Base-by-base conservation (phyloP, 257 asterid genomes). In the Linderniella brevidens region DNA sequence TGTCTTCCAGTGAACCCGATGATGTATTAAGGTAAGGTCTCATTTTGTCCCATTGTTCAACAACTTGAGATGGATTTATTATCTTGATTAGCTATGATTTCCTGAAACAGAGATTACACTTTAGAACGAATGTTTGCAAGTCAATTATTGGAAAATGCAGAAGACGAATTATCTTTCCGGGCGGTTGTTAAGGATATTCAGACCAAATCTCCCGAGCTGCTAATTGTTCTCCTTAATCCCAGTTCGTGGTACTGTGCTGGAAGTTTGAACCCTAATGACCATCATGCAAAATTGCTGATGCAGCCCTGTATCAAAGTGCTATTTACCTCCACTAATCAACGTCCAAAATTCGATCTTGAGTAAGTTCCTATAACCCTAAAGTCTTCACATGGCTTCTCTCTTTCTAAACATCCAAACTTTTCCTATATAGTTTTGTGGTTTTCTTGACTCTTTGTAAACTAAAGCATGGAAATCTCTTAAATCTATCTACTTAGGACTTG, bases 181-280 rank as follows among this genome's bases (percentile, higher is more conserved):
- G 78, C 93, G 37, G 67, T 78, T 50, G 86, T 88, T 56, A 70
- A 80, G 64, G 93, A 84, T 68, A 45, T 80, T 41, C 68, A 72
- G 54, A 76, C 82, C 14, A 74, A 74, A 63, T 44, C 69, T 35
- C 80, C 78, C 41, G 40, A 54, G 45, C 49, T 85, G 72, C 88
- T 78, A 56, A 75, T 88, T 66, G 70, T 84, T 65, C 72, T 80
- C 64, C 72, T 88, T 49, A 88, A 83, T 61, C 97, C 95, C 42
- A 77, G 77, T 60, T 63, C 82, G 13, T 80, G 98, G 96, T 64
- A 72, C 61, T 69, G 74, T 60, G 57, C 60, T 49, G 94, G 94
- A 49, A 62, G 48, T 53, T 53, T 65, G 64, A 8, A 37, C 52
- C 49, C 74, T 37, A 46, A 43, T 44, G 82, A 75, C 60, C 62